These are phyloP conservation scores for Populus pruinosa DNA, from an alignment of 345 rosid species.

Conservation along the genomic window DNA sequence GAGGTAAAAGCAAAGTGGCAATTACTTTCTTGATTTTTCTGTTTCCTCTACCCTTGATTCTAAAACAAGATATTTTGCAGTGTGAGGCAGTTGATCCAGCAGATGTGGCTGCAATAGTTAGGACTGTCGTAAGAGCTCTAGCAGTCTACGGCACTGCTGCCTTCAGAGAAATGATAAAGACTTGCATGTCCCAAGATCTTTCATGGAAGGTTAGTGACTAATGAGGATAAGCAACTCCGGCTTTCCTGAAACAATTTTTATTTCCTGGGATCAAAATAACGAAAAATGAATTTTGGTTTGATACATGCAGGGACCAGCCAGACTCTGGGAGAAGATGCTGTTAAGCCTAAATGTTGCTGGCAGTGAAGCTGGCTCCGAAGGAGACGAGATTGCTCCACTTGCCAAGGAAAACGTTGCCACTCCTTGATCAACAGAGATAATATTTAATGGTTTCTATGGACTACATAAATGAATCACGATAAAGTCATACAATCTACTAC, in stretches of 20 bases:
- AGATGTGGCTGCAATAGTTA: constrained; percentile 66
- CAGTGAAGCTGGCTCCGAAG: constrained; percentile 60
- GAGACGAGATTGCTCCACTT: constrained; percentile 83
- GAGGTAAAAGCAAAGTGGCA: constrained; percentile 43
- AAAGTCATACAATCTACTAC: neutral
- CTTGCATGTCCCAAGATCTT: constrained; percentile 85
- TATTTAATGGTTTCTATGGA: neutral
- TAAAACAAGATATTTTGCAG: constrained; percentile 31
- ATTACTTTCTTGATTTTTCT: neutral
- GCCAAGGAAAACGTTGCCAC: constrained; percentile 82
- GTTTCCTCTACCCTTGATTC: neutral
- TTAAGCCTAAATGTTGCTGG: constrained; percentile 55
- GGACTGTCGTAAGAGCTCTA: constrained; percentile 54
- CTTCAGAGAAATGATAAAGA: constrained; percentile 69
- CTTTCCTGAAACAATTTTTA: neutral
- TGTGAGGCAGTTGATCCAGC: constrained; percentile 77
- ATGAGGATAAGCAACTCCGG: neutral
- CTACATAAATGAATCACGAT: neutral
- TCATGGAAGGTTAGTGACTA: constrained; percentile 85
- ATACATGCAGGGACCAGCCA: constrained; percentile 69
- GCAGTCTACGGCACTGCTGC: constrained; percentile 54
- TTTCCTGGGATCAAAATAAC: neutral
- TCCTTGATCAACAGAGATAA: constrained; percentile 38
- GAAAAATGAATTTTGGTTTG: neutral
- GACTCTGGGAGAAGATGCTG: constrained; percentile 66